Percentiles rank a stretch among this genome's conserved stretches.
These are phyloP conservation scores for Quaeritorhiza haematococci DNA, from an alignment of 371 early-diverging fungal species.

Conservation along the genomic window DNA sequence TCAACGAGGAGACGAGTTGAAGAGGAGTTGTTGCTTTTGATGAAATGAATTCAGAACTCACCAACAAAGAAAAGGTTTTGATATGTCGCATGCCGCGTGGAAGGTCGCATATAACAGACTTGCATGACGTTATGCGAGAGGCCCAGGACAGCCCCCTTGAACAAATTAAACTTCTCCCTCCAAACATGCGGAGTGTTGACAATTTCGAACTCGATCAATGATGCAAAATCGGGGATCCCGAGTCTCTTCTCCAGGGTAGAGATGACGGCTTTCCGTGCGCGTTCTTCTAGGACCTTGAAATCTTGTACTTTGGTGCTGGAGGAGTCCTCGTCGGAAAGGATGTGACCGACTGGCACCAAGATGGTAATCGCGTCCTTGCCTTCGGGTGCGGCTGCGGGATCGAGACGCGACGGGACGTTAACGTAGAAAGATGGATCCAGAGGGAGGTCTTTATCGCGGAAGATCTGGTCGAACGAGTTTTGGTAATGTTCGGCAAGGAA, in stretches of 20 bases:
- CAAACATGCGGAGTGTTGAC: slow-evolving; percentile 56
- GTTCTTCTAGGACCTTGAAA: slow-evolving; percentile 29
- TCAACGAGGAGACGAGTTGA: too few relatives aligned
- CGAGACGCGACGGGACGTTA: slow-evolving; percentile 57
- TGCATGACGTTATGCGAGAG: slow-evolving; percentile 53
- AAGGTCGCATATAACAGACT: slow-evolving; percentile 57
- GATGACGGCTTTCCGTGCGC: slow-evolving; percentile 48
- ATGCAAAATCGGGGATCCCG: slow-evolving; percentile 35
- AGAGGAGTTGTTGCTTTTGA: too few relatives aligned
- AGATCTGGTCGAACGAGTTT: slow-evolving; percentile 57
- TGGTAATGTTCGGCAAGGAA: slow-evolving; percentile 55
- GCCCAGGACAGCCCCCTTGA: slow-evolving; percentile 59
- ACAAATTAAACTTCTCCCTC: slow-evolving; percentile 56
- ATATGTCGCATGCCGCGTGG: slow-evolving; percentile 47
- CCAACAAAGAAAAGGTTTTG: slow-evolving; percentile 62
- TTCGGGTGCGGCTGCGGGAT: slow-evolving; percentile 50
- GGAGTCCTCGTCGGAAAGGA: slow-evolving; percentile 14
- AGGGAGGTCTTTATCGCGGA: slow-evolving; percentile 42
- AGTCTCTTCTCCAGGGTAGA: slow-evolving; percentile 34
- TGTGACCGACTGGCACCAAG: slow-evolving; percentile 53
- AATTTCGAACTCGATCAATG: slow-evolving; percentile 47
- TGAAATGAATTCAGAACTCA: slow-evolving; percentile 4
- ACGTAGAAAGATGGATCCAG: slow-evolving; percentile 56
- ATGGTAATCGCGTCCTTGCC: slow-evolving; percentile 52
- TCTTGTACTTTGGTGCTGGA: slow-evolving; percentile 16